Conservation (phyloP, 2,329 filamentous ascomycete species). For the Colletotrichum incanum region DNA sequence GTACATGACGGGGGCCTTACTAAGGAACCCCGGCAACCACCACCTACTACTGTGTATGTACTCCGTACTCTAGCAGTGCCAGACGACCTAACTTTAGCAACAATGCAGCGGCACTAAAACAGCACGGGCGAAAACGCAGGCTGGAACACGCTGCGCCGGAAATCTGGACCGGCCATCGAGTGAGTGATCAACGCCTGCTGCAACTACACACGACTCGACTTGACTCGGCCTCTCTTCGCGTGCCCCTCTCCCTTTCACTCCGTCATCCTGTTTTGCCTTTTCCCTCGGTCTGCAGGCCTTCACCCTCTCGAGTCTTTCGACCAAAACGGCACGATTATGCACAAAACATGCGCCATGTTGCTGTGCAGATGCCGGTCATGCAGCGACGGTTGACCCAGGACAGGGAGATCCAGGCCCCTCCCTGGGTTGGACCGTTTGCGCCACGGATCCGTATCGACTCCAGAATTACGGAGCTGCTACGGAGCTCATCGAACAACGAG, state of each 20-base stretch:
- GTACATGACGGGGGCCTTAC: slow-evolving; percentile 7
- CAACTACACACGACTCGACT: not conserved
- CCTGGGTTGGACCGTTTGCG: slow-evolving; percentile 20
- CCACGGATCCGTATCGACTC: slow-evolving; percentile 4
- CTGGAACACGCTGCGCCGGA: slow-evolving; percentile 36
- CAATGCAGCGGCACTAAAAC: slow-evolving; percentile 29
- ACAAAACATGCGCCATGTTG: slow-evolving; percentile 11
- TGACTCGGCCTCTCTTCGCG: not conserved
- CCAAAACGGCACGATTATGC: slow-evolving; percentile 22
- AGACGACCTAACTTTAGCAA: slow-evolving; percentile 42
- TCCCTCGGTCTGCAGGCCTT: not conserved
- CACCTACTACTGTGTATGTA: not conserved
- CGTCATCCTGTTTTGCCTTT: not conserved
- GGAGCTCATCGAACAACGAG: slow-evolving; percentile 10
- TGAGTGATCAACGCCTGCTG: slow-evolving; percentile 24
- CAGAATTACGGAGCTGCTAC: slow-evolving; percentile 33
- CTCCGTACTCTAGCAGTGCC: not conserved
- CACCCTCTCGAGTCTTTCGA: not conserved
- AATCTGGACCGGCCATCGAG: slow-evolving; percentile 29
- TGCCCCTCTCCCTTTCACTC: not conserved
- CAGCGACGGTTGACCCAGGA: not conserved
- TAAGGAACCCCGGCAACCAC: slow-evolving; percentile 8
- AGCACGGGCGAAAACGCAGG: slow-evolving; percentile 24
- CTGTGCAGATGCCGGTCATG: slow-evolving; percentile 14
- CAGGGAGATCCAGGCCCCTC: not conserved